Conservation (phyloP, 1,284 basidiomycete genomes). For the Mycosarcoma mackinlayi region DNA sequence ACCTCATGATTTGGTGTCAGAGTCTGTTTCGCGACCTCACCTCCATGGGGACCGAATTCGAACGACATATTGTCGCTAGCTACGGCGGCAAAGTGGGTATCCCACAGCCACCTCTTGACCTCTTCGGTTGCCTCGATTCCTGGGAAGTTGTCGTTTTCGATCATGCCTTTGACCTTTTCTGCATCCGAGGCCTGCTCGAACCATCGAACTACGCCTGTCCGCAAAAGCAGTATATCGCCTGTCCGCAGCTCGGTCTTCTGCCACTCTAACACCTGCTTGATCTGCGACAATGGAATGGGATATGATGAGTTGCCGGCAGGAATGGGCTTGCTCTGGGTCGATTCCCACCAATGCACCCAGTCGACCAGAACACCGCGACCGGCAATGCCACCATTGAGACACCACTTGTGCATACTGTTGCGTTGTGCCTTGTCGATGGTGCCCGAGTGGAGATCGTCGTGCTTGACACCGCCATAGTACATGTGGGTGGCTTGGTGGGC, state of each 20-base stretch:
- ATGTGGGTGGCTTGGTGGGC: constrained; percentile 27
- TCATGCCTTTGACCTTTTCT: constrained; percentile 34
- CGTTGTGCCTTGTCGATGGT: constrained; percentile 15
- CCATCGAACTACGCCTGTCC: constrained; percentile 44
- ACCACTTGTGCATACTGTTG: constrained; percentile 47
- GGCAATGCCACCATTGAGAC: constrained; percentile 34
- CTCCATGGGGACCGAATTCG: constrained; percentile 41
- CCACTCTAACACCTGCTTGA: constrained; percentile 36
- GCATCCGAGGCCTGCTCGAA: constrained; percentile 28
- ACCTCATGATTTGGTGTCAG: background rate
- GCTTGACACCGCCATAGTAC: constrained; percentile 42
- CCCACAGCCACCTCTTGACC: constrained; percentile 41
- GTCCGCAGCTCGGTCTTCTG: constrained; percentile 25
- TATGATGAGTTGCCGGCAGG: constrained; percentile 32
- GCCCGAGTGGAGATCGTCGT: constrained; percentile 37
- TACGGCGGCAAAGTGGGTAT: constrained; percentile 45
- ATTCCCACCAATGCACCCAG: constrained; percentile 51
- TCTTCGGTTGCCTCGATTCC: constrained; percentile 46
- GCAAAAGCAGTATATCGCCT: constrained; percentile 33
- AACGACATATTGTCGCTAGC: constrained; percentile 43
- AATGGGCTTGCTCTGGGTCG: constrained; percentile 25
- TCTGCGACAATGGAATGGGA: constrained; percentile 32
- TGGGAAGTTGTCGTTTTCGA: constrained; percentile 41
- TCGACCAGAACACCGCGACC: constrained; percentile 44
- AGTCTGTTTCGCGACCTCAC: constrained; percentile 10